A percentile compares a stretch with the other conserved stretches of the same genome.
Evolutionary conservation across 306 rosid species (phyloP).

Genomic region (Ziziphus jujuba): DNA sequence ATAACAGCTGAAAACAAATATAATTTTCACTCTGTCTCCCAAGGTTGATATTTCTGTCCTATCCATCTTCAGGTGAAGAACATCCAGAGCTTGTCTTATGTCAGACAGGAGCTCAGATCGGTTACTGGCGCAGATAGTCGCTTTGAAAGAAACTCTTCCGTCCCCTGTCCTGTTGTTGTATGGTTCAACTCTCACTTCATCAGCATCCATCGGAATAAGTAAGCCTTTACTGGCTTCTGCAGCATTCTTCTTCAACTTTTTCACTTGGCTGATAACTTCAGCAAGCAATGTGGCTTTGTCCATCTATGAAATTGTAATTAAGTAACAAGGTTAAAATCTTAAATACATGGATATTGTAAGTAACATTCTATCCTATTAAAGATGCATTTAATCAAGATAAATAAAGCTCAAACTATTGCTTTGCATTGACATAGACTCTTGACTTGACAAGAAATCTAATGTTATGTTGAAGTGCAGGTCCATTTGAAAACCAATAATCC

Average conservation of each 20-base stretch:
- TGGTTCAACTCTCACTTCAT: constrained; percentile 75
- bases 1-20: constrained; percentile 48
- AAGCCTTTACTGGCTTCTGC: constrained; percentile 65
- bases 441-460: too few relatives aligned
- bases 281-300: constrained; percentile 86
- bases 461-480: too few relatives aligned
- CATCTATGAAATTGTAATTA: constrained; percentile 51
- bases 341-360: neutral
- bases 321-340: constrained; percentile 21
- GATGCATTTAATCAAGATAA: too few relatives aligned
- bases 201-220: constrained; percentile 68
- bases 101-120: constrained; percentile 67
- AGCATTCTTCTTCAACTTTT: constrained; percentile 68
- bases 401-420: too few relatives aligned
- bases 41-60: constrained; percentile 75
- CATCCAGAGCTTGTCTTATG: constrained; percentile 56
- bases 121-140: constrained; percentile 71
- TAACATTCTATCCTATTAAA: too few relatives aligned
- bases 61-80: constrained; percentile 56
- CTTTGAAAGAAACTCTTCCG: constrained; percentile 50
- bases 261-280: constrained; percentile 69
- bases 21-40: constrained; percentile 64
- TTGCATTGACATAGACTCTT: too few relatives aligned
- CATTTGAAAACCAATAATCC: too few relatives aligned
- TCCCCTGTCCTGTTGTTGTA: constrained; percentile 31